A percentile compares a stretch with the other conserved stretches of the same genome.
These are phyloP conservation scores for Mycena sp. DNA, from an alignment of 1,284 basidiomycete species.

Conservation along the genomic window DNA sequence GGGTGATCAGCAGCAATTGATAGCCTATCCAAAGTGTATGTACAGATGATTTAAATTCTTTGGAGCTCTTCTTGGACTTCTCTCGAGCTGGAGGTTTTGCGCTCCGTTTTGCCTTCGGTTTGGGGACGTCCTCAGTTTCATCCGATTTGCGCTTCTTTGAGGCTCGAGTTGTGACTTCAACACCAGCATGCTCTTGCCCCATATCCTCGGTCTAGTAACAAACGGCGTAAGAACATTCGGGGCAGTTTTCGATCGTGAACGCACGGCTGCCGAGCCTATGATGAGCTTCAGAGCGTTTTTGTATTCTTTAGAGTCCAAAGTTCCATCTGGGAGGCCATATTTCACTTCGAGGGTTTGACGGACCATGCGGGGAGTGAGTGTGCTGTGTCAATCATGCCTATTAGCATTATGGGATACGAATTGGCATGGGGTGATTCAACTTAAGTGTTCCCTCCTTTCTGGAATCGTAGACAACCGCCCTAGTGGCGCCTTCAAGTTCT, in stretches of 20 bases:
- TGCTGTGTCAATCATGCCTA: slow-evolving; percentile 42
- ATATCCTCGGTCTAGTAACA: slow-evolving; percentile 23
- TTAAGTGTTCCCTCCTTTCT: slow-evolving; percentile 36
- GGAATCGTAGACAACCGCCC: slow-evolving; percentile 40
- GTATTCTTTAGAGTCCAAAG: slow-evolving; percentile 52
- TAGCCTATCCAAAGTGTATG: not conserved
- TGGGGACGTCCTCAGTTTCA: slow-evolving; percentile 14
- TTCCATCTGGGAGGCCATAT: slow-evolving; percentile 50
- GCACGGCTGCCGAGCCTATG: slow-evolving; percentile 52
- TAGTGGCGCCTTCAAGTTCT: slow-evolving; percentile 35
- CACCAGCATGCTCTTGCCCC: too few relatives aligned
- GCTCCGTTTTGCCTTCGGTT: slow-evolving; percentile 27
- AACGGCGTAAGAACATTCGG: slow-evolving; percentile 4
- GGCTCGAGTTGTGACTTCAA: slow-evolving; percentile 19
- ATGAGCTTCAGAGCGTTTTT: slow-evolving; percentile 54
- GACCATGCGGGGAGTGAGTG: slow-evolving; percentile 58
- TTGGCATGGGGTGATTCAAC: slow-evolving; percentile 14
- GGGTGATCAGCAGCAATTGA: slow-evolving; percentile 6
- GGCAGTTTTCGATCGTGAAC: slow-evolving; percentile 25
- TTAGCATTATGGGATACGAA: slow-evolving; percentile 10
- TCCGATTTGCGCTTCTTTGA: slow-evolving; percentile 39
- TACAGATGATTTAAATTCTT: slow-evolving; percentile 42
- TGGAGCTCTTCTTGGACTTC: slow-evolving; percentile 13
- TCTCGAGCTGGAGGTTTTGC: slow-evolving; percentile 5
- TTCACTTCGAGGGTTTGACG: slow-evolving; percentile 54